Conservation (phyloP, 2,329 filamentous ascomycete species). For the Nigrospora sphaerica region DNA sequence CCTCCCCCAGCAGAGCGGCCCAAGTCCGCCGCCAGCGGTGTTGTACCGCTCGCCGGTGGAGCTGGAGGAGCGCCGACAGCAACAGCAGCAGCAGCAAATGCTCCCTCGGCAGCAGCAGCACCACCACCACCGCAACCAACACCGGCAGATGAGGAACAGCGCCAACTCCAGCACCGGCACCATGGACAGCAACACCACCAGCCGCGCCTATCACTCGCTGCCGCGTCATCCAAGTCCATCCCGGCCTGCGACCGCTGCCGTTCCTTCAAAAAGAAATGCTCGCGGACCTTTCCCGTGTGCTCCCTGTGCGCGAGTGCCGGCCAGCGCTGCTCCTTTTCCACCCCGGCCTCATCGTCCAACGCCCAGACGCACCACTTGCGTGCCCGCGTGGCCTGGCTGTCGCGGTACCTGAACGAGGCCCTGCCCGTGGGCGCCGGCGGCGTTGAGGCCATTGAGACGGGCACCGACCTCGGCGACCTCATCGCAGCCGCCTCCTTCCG, state of each 20-base stretch:
- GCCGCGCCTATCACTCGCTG: conserved; percentile 12
- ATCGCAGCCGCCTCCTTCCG: conserved; percentile 2
- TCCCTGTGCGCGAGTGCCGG: conserved; percentile 30
- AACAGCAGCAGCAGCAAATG: not conserved
- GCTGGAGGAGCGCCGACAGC: not conserved
- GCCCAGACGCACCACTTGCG: conserved; percentile 29
- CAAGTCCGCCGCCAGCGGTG: not conserved
- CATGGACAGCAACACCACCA: not conserved
- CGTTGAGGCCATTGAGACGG: conserved; percentile 29
- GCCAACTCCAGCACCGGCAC: not conserved
- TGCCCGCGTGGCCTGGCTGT: conserved; percentile 33
- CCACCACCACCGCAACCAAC: no score
- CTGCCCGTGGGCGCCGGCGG: conserved; percentile 15
- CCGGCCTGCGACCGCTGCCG: conserved; percentile 35
- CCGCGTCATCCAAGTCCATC: conserved; percentile 15
- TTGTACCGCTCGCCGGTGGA: not conserved
- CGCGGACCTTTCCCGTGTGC: conserved; percentile 31
- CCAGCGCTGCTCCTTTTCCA: conserved; percentile 28
- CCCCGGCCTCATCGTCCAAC: conserved; percentile 18
- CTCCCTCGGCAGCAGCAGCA: not conserved
- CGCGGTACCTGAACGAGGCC: conserved; percentile 25
- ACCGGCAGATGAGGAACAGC: not conserved
- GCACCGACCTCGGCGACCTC: conserved; percentile 17
- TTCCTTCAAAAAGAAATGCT: conserved; percentile 38
- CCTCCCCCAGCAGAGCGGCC: conserved; percentile 1